Percentiles rank a stretch among this genome's conserved stretches.
Conservation (phyloP, 208 protist genomes). For the Leishmania braziliensis region DNA sequence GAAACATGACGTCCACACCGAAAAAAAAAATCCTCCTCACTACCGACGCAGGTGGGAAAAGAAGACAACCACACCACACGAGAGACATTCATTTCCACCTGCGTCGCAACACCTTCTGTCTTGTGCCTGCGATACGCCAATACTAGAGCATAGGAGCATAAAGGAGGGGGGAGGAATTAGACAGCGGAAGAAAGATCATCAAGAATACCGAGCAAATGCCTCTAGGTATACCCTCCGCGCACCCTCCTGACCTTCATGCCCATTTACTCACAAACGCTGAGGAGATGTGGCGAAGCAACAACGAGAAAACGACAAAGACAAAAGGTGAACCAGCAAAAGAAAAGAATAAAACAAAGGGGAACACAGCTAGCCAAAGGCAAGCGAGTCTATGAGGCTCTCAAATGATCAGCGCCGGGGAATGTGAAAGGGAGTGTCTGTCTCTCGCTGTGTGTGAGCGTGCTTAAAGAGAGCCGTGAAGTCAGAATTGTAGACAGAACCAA, state of each 20-base stretch:
- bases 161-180: neutral
- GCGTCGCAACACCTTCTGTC: neutral
- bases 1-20: neutral
- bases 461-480: neutral
- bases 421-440: neutral
- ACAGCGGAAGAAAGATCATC: neutral
- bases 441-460: neutral
- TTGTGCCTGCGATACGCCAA: neutral
- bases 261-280: neutral
- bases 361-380: neutral
- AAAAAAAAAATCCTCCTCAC: neutral
- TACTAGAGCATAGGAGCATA: neutral
- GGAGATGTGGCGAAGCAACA: neutral
- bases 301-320: neutral
- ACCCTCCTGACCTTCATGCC: neutral
- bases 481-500: neutral
- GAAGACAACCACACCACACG: neutral
- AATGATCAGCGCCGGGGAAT: neutral
- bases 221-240: neutral
- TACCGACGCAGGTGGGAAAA: neutral
- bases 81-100: neutral
- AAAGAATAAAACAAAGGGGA: conserved; percentile 9
- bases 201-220: neutral
- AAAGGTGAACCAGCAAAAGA: neutral
- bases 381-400: neutral